phyloP scores from a whole-genome alignment of 495 filamentous ascomycete genomes.

The Cairneyella variabilis region DNA sequence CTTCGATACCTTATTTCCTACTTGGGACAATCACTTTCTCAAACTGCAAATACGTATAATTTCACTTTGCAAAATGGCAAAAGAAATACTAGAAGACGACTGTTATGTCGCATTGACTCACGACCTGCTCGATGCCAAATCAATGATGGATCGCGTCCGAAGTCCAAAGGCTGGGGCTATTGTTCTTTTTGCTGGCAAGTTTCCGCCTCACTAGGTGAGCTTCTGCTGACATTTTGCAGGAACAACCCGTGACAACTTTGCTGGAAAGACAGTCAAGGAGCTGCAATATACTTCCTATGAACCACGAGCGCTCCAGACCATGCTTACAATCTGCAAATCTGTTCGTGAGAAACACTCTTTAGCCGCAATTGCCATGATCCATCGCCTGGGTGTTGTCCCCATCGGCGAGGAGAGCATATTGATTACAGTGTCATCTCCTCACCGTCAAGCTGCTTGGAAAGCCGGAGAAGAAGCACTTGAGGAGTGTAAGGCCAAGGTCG shows the following conservation, averaged over 20 bases:
- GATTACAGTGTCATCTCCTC: conserved; percentile 80
- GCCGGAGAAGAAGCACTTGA: conserved; percentile 90
- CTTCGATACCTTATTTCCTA: too few species aligned
- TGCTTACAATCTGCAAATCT: conserved; percentile 61
- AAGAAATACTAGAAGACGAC: conserved; percentile 26
- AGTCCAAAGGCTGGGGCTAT: conserved; percentile 84
- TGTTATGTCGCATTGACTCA: conserved; percentile 64
- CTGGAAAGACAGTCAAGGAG: conserved; percentile 64
- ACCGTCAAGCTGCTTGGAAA: conserved; percentile 84
- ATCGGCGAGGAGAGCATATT: conserved; percentile 89
- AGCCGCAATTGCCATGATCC: conserved; percentile 69
- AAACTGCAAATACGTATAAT: not conserved
- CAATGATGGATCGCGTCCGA: conserved; percentile 62
- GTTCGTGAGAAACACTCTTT: conserved; percentile 58
- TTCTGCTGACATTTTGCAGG: conserved; percentile 38
- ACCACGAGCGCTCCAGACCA: conserved; percentile 69
- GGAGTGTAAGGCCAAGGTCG: conserved; percentile 75
- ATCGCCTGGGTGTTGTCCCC: conserved; percentile 82
- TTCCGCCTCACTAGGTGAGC: not conserved
- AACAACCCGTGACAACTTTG: conserved; percentile 85
- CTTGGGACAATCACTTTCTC: too few species aligned
- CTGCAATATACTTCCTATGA: conserved; percentile 83
- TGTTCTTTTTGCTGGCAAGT: conserved; percentile 76
- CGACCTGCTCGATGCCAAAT: conserved; percentile 52
- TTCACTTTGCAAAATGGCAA: conserved; percentile 15